These are phyloP conservation scores for Fusarium keratoplasticum DNA, from an alignment of 2,329 filamentous ascomycete species.

Conservation along the genomic window DNA sequence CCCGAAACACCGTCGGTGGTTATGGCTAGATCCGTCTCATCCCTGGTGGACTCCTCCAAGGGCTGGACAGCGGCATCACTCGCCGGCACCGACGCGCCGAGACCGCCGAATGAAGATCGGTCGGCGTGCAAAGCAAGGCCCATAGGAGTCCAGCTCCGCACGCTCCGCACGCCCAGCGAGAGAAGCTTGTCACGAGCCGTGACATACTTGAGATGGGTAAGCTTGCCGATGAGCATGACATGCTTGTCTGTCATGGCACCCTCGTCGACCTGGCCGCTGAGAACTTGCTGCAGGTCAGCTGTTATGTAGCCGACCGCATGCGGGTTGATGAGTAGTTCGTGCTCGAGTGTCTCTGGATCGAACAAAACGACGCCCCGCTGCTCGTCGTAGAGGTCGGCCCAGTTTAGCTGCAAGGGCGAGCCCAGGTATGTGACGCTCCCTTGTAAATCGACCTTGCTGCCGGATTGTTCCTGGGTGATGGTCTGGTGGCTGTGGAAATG, in stretches of 20 bases:
- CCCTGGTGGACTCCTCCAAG: too few relatives aligned
- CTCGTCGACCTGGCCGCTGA: constrained; percentile 5
- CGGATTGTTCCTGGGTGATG: constrained; percentile 16
- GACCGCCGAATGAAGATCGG: neutral
- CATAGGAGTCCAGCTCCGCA: constrained; percentile 17
- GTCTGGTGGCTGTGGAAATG: constrained; percentile 40
- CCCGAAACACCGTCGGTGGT: too few relatives aligned
- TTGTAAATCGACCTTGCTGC: neutral
- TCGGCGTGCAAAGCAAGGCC: neutral
- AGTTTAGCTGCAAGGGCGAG: constrained; percentile 35
- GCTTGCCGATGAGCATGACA: constrained; percentile 31
- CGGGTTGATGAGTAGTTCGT: constrained; percentile 33
- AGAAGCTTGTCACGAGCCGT: constrained; percentile 33
- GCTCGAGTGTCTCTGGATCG: constrained; percentile 30
- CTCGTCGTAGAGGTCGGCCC: constrained; percentile 35
- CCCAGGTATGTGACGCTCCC: constrained; percentile 38
- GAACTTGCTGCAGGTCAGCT: constrained; percentile 12
- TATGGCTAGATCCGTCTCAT: too few relatives aligned
- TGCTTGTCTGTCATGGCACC: constrained; percentile 18
- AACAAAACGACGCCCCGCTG: constrained; percentile 33
- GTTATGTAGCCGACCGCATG: constrained; percentile 30
- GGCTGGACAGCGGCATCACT: too few relatives aligned
- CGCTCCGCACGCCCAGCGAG: constrained; percentile 21
- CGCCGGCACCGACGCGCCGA: too few relatives aligned
- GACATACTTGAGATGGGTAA: constrained; percentile 17